Conservation (phyloP, 768 basidiomycete genomes). For the Pulveroboletus ravenelii region DNA sequence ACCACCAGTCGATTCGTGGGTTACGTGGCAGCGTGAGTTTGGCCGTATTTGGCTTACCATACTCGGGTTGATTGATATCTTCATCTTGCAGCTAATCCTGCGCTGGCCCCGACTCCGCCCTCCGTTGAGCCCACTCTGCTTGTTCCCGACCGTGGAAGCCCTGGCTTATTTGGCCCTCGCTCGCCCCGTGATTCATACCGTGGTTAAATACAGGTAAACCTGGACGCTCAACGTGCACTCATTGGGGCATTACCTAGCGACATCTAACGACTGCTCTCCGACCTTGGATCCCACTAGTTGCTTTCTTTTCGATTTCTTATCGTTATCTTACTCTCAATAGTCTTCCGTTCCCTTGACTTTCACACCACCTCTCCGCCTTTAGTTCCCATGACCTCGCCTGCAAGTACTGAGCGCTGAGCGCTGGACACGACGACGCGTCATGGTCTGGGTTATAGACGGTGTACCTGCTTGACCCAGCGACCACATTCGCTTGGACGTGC, state of each 20-base stretch:
- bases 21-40: constrained; percentile 62
- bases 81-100: constrained; percentile 50
- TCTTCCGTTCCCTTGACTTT: not conserved
- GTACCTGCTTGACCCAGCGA: not conserved
- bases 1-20: constrained; percentile 48
- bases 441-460: not conserved
- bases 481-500: not conserved
- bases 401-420: not conserved
- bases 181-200: constrained; percentile 47
- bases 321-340: constrained; percentile 19
- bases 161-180: constrained; percentile 75
- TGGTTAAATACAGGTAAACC: constrained; percentile 12
- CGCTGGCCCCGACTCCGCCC: constrained; percentile 54
- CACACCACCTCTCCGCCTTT: not conserved
- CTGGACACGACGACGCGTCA: not conserved
- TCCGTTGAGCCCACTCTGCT: constrained; percentile 55
- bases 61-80: constrained; percentile 2
- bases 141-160: constrained; percentile 53
- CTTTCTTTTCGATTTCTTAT: constrained; percentile 15
- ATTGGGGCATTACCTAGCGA: constrained; percentile 3
- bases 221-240: not conserved
- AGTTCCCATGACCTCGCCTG: not conserved
- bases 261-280: constrained; percentile 18
- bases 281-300: constrained; percentile 9
- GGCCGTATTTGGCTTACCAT: constrained; percentile 5